Conservation (phyloP, 148 eudicot genomes). For the Nepenthes gracilis region DNA sequence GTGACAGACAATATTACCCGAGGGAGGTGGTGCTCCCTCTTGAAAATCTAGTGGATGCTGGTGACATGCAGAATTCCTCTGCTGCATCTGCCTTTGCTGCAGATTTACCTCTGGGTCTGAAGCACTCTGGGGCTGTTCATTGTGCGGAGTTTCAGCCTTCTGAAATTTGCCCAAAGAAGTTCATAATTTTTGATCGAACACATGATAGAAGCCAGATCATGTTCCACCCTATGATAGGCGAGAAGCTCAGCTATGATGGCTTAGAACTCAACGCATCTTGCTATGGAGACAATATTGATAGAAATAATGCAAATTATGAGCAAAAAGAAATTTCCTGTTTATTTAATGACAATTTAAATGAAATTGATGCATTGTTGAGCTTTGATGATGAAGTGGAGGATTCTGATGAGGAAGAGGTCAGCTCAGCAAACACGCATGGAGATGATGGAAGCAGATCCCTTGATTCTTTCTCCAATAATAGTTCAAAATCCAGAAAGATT, state of each 20-base stretch:
- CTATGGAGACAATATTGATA: conserved; percentile 11
- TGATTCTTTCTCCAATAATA: conserved; percentile 41
- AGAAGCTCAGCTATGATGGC: conserved; percentile 20
- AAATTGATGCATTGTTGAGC: conserved; percentile 51
- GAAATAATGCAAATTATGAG: conserved; percentile 6
- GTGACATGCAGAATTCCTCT: neutral
- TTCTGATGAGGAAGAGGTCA: conserved; percentile 43
- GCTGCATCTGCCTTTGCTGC: conserved; percentile 11
- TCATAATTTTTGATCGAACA: conserved; percentile 43
- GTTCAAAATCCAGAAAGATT: conserved; percentile 18
- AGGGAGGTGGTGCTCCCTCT: conserved; percentile 16
- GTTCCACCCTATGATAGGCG: conserved; percentile 35
- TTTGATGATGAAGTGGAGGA: conserved; percentile 30
- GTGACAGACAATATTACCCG: conserved; percentile 17
- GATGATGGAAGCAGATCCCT: conserved; percentile 32
- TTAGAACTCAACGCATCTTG: conserved; percentile 13
- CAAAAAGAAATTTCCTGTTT: conserved; percentile 16
- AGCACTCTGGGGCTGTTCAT: conserved; percentile 11
- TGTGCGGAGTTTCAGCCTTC: conserved; percentile 43
- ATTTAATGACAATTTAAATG: conserved; percentile 36
- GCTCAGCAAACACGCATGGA: conserved; percentile 45
- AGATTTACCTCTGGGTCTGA: conserved; percentile 10
- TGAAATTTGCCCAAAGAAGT: conserved; percentile 42
- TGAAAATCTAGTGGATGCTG: conserved; percentile 21
- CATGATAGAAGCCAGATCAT: conserved; percentile 40